Evolutionary conservation across 352 stramenopile species (phyloP), one percentile per base, ranked within the genome.

Genomic region (Pythium chondricola): DNA sequence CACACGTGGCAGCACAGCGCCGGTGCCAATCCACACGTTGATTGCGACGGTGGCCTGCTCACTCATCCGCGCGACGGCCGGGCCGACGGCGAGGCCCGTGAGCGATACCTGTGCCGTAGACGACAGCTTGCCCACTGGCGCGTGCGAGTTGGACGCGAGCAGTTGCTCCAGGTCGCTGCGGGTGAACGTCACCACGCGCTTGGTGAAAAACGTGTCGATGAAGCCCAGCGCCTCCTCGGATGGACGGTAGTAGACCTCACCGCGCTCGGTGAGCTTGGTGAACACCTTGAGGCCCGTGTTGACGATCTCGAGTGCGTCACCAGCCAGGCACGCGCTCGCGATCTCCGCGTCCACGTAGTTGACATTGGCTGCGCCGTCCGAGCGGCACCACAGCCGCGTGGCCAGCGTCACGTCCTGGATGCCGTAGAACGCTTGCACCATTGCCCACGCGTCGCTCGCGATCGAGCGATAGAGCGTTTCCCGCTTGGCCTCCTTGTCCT

Each of bases 271-370:
- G 26, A 82, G 60, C 42, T 94, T 95, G 13, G 81, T 79, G 47
- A 96, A 96, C 4, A 94, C 76, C 52, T 92, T 91, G 44, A 96
- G 78, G 5, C 89, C 89, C 37, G 85, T 95, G 59, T 96, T 94
- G n/a, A 97, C 80, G 51, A 97, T 88, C 75, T 96, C 68, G 30
- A 90, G 65, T 8, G 75, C 75, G 45, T 89, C 75, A 32, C 79
- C 82, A 17, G 64, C 67, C 4, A 93, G 59, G 48, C 82, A 93
- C 6, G 67, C 62, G 8, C 67, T 49, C 2, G 67, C 70, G 17
- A 89, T 91, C 30, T 69, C 66, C 40, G 82, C 65, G 38, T 90
- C 72, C 44, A 93, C 79, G 47, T 86, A 93, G 50, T 88, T 89
- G 16, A 93, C 74, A 6, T 72, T 89, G 6, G 75, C 66, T 2